phyloP scores from a whole-genome alignment of 1,139 yeast genomes.

The Saccharomyces hybrid region DNA sequence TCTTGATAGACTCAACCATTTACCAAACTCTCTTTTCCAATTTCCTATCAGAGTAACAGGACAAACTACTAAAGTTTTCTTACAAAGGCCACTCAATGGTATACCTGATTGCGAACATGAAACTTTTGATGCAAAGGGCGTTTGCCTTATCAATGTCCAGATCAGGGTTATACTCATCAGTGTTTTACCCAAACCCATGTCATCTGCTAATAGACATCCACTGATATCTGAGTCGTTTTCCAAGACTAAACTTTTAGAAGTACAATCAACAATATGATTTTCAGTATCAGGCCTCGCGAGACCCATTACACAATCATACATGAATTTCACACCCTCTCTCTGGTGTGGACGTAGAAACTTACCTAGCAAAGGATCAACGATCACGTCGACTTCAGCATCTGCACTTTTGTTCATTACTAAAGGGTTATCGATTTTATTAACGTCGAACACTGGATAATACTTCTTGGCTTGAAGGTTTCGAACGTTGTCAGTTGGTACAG shows the following conservation, averaged over 20 bases:
- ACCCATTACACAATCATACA: slow-evolving; percentile 80
- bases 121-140: slow-evolving; percentile 39
- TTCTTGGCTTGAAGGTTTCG: neutral
- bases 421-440: slow-evolving; percentile 35
- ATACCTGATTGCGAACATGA: slow-evolving; percentile 26
- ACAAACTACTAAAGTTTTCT: slow-evolving; percentile 70
- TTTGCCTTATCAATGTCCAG: slow-evolving; percentile 78
- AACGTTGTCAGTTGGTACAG: slow-evolving; percentile 1
- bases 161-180: slow-evolving; percentile 74
- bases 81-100: slow-evolving; percentile 27
- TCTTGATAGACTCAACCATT: slow-evolving; percentile 75
- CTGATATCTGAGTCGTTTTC: slow-evolving; percentile 38
- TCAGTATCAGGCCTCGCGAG: slow-evolving; percentile 33
- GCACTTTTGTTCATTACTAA: slow-evolving; percentile 40
- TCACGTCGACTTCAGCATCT: slow-evolving; percentile 44
- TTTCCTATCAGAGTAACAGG: slow-evolving; percentile 86
- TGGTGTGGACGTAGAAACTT: slow-evolving; percentile 71
- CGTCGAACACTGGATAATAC: slow-evolving; percentile 38
- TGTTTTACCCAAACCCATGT: slow-evolving; percentile 96
- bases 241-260: slow-evolving; percentile 11
- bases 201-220: slow-evolving; percentile 90
- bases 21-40: slow-evolving; percentile 82
- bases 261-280: slow-evolving; percentile 12
- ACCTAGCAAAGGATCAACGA: slow-evolving; percentile 61
- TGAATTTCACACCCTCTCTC: slow-evolving; percentile 68